Evolutionary conservation across 192 early-diverging fungal species (phyloP).

Genomic region (Paraglomus brasilianum): DNA sequence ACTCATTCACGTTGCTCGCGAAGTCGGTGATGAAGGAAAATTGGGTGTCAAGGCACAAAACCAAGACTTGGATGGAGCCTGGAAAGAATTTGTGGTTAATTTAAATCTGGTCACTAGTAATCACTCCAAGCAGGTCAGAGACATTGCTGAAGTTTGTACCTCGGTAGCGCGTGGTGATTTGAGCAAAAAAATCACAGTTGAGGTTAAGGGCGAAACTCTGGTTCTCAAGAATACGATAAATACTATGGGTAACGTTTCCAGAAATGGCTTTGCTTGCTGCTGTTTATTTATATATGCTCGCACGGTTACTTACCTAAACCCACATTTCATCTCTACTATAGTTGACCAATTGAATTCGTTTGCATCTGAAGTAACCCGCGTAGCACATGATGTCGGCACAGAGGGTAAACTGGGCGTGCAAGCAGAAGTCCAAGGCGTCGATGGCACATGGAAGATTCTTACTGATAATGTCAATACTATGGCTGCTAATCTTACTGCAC

Average conservation of each 20-base stretch:
- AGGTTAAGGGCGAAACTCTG: conserved; percentile 72
- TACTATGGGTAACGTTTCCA: conserved; percentile 57
- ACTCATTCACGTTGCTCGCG: conserved; percentile 66
- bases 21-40: conserved; percentile 70
- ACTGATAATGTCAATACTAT: conserved; percentile 63
- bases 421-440: conserved; percentile 49
- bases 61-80: conserved; percentile 50
- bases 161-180: conserved; percentile 71
- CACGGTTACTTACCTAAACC: conserved; percentile 8
- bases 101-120: conserved; percentile 56
- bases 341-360: conserved; percentile 53
- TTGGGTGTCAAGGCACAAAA: conserved; percentile 66
- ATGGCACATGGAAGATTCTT: conserved; percentile 55
- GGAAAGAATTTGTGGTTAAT: conserved; percentile 56
- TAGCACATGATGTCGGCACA: conserved; percentile 57
- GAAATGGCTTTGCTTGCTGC: background rate
- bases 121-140: conserved; percentile 59
- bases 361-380: conserved; percentile 54
- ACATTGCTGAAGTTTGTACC: conserved; percentile 70
- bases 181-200: conserved; percentile 64
- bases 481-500: conserved; percentile 63
- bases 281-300: too few species aligned
- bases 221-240: conserved; percentile 75
- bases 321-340: conserved; percentile 35
- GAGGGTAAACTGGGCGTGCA: conserved; percentile 55